A percentile compares a stretch with the other conserved stretches of the same genome.
Evolutionary conservation across 805 yeast species (phyloP).

Genomic region (Blastobotrys terrestris): DNA sequence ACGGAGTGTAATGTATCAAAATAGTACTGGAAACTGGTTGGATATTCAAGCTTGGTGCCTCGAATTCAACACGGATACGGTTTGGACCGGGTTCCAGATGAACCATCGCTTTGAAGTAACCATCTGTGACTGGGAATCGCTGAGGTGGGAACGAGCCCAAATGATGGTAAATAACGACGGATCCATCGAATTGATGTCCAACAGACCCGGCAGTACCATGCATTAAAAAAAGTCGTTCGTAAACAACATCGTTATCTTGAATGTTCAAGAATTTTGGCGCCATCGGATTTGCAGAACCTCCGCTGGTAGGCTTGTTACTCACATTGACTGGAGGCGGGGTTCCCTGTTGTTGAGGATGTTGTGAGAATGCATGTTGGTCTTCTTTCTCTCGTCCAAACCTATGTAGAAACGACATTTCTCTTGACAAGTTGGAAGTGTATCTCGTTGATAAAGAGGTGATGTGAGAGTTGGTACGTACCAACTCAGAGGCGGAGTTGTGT

Average conservation of each 20-base stretch:
- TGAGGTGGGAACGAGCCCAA: slow-evolving; percentile 55
- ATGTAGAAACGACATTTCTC: neutral
- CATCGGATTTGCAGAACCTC: neutral
- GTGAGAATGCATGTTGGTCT: neutral
- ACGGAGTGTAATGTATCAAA: slow-evolving; percentile 46
- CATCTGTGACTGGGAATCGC: slow-evolving; percentile 59
- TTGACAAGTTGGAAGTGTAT: too few species aligned
- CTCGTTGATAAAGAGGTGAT: too few species aligned
- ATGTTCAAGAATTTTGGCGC: slow-evolving; percentile 26
- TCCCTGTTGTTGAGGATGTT: neutral
- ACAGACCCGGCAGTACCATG: slow-evolving; percentile 32
- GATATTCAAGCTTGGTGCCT: slow-evolving; percentile 8
- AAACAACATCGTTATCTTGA: slow-evolving; percentile 21
- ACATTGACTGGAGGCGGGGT: neutral
- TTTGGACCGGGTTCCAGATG: slow-evolving; percentile 70
- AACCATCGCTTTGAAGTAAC: slow-evolving; percentile 68
- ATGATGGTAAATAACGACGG: slow-evolving; percentile 40
- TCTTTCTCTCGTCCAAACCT: neutral
- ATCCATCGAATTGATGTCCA: slow-evolving; percentile 29
- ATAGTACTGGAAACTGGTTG: slow-evolving; percentile 22
- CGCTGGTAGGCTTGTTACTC: neutral
- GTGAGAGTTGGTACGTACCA: too few species aligned
- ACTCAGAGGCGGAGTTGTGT: neutral
- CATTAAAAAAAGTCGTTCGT: slow-evolving; percentile 30
- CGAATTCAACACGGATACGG: slow-evolving; percentile 40